Base-by-base conservation (phyloP, 2,329 filamentous ascomycete species). In the Claviceps spartinae region DNA sequence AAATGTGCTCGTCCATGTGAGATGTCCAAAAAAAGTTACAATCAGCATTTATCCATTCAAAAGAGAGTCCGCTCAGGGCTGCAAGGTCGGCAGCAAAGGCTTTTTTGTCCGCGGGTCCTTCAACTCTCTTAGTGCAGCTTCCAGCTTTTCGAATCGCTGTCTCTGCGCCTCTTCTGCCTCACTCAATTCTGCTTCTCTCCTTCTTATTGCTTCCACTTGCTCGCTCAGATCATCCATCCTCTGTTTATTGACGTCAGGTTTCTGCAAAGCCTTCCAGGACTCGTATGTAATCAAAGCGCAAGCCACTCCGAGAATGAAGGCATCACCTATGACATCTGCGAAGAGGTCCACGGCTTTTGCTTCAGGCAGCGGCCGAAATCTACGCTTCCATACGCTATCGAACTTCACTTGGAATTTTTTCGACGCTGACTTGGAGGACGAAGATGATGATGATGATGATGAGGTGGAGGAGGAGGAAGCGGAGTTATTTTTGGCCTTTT, bases 341-440 rank as follows among this genome's bases (percentile, higher is more conserved):
- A 84, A 84, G 7, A 84, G 66, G 59, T 83, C 80, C 11, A 84
- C 81, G 8, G 81, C 81, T 65, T 83, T 84, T 16, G 65, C 71
- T 61, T 84, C 81, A 9, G 81, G 79, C n/a, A 84, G 67, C 6
- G 79, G 65, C 49, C 81, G 69, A 61, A 84, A 84, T 60, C 77
- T 79, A 54, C 81, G 75, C 54, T 62, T 74, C 81, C 81, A 84
- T 11, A 83, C 68, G 57, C 74, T 83, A 45, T 71, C 70, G 47
- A 72, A 67, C 4, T 63, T 60, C 8, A 62, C 53, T 14, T 37
- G 41, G 7, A 54, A 62, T 24, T 57, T 57, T 58, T 64, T 60
- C 16, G 53, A 47, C 3, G 52, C 54, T 9, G 54, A 47, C 13
- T 46, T 52, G 5, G 49, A 51, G 9, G 52, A 51, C 2, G 52